Base-by-base conservation (phyloP, 352 stramenopile species). In the Globisporangium heterothallicum region DNA sequence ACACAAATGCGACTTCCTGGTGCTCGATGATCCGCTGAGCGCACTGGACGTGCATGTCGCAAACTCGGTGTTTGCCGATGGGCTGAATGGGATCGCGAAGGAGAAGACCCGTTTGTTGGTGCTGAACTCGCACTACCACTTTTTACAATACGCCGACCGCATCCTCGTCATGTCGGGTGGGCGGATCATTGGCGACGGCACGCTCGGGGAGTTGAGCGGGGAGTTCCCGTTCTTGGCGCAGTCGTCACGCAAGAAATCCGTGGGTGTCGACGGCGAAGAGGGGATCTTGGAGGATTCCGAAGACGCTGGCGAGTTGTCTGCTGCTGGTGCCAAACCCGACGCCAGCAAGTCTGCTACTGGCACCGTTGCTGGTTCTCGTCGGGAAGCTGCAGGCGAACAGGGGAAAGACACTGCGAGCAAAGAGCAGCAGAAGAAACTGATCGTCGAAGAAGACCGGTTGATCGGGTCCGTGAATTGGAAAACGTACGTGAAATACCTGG, bases 1-100 rank as follows among this genome's bases (percentile, higher is more conserved):
- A 0, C 55, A 50, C 1, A 94, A 60, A 4, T 66, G 66, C 10
- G 70, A 89, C n/a, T 65, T 92, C 26, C 52, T 82, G 22, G 32
- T 92, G 43, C 56, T 92, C 3, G 81, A 92, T 25, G 77, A 88
- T 29, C 76, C 78, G 6, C 59, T 89, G 7, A 84, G 70, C 52
- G 81, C 81, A 0, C 26, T 89, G 8, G 78, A 92, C 36, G 57
- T 61, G 5, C 67, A 75, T 46, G 72, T 83, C 2, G 72, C 69
- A 4, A 61, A 70, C 54, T 60, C 58, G 14, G 52, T 82, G 1
- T 79, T 82, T 52, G 41, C 27, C 0, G 42, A 79, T 9, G 53
- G 70, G 22, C 45, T 84, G 5, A 53, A 67, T 6, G 63, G 55
- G 0, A 24, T 80, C 25, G 61, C 69, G 0, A 40, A 36, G 10